A percentile compares a stretch with the other conserved stretches of the same genome.
Conservation (phyloP, 2,329 filamentous ascomycete species). For the Immersiporthe knoxdaviesiana region DNA sequence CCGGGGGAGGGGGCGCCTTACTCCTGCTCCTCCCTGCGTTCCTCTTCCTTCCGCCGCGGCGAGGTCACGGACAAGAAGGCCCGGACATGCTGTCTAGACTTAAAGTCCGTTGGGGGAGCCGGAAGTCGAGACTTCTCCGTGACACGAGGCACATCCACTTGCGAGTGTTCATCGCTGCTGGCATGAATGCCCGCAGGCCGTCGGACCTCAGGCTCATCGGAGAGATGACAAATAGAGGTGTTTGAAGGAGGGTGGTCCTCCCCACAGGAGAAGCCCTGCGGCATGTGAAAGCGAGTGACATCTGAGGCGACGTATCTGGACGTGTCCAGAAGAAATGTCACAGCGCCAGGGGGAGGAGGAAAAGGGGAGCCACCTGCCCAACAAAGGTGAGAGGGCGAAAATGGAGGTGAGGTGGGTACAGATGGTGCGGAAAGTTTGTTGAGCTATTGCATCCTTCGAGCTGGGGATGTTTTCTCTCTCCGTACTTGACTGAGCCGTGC, state of each 20-base stretch:
- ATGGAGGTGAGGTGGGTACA: not conserved
- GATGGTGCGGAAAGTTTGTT: slow-evolving; percentile 2
- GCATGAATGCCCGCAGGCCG: slow-evolving; percentile 1
- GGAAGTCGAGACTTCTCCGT: slow-evolving; percentile 3
- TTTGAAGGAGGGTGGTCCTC: slow-evolving; percentile 1
- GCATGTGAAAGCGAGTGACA: slow-evolving; percentile 27
- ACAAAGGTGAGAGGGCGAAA: not conserved
- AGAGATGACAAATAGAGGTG: slow-evolving; percentile 11
- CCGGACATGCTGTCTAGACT: slow-evolving; percentile 16
- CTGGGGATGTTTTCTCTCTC: slow-evolving; percentile 1
- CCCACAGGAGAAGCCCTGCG: slow-evolving; percentile 14
- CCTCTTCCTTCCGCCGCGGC: slow-evolving; percentile 17
- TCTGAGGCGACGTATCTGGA: slow-evolving; percentile 5
- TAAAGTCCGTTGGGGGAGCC: slow-evolving; percentile 1
- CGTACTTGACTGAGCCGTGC: slow-evolving; percentile 3
- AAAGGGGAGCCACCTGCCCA: not conserved
- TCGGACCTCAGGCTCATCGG: not conserved
- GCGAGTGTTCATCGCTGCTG: not conserved
- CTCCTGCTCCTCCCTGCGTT: slow-evolving; percentile 23
- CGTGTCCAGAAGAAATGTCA: not conserved
- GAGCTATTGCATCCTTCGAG: slow-evolving; percentile 26
- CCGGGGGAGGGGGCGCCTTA: slow-evolving; percentile 13
- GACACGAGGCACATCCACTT: slow-evolving; percentile 2
- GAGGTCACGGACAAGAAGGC: slow-evolving; percentile 24
- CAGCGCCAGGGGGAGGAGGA: not conserved